A percentile compares a stretch with the other conserved stretches of the same genome.
Conservation (phyloP, 768 basidiomycete genomes). For the Rhizopogon vulgaris region DNA sequence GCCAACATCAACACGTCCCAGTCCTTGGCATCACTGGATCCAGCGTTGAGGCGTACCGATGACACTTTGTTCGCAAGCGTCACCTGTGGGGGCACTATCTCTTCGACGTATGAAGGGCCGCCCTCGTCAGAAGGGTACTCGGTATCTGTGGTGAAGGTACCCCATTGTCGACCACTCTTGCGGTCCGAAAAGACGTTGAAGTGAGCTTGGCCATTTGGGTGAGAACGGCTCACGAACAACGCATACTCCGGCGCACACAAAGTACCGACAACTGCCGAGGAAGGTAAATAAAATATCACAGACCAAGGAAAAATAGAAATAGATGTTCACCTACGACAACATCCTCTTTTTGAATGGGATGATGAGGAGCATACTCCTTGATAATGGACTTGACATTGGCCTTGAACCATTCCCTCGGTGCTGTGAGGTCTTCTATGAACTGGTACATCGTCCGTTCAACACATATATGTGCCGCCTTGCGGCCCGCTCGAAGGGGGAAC, state of each 20-base stretch:
- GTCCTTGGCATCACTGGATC: slow-evolving; percentile 1
- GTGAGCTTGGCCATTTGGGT: slow-evolving; percentile 57
- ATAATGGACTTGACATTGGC: slow-evolving; percentile 1
- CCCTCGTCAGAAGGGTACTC: slow-evolving; percentile 32
- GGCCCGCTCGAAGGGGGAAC: slow-evolving; percentile 54
- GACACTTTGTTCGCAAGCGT: slow-evolving; percentile 53
- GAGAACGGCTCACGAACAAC: slow-evolving; percentile 67
- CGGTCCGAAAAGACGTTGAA: slow-evolving; percentile 62
- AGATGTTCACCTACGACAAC: slow-evolving; percentile 38
- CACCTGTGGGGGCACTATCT: slow-evolving; percentile 21
- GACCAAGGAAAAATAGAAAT: background rate
- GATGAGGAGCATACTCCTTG: slow-evolving; percentile 13
- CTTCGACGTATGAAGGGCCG: slow-evolving; percentile 45
- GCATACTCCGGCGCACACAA: slow-evolving; percentile 69
- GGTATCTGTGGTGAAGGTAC: slow-evolving; percentile 58
- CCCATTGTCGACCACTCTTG: slow-evolving; percentile 60
- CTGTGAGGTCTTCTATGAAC: slow-evolving; percentile 54
- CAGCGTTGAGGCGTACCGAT: slow-evolving; percentile 16
- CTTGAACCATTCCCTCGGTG: slow-evolving; percentile 15
- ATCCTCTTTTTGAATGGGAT: slow-evolving; percentile 53
- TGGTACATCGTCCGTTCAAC: slow-evolving; percentile 63
- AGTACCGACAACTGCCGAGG: slow-evolving; percentile 53
- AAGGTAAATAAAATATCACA: background rate
- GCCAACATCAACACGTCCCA: slow-evolving; percentile 63
- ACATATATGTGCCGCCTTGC: slow-evolving; percentile 58